A percentile compares a stretch with the other conserved stretches of the same genome.
These are phyloP conservation scores for Verticillium longisporum DNA, from an alignment of 2,329 filamentous ascomycete species.

Conservation along the genomic window DNA sequence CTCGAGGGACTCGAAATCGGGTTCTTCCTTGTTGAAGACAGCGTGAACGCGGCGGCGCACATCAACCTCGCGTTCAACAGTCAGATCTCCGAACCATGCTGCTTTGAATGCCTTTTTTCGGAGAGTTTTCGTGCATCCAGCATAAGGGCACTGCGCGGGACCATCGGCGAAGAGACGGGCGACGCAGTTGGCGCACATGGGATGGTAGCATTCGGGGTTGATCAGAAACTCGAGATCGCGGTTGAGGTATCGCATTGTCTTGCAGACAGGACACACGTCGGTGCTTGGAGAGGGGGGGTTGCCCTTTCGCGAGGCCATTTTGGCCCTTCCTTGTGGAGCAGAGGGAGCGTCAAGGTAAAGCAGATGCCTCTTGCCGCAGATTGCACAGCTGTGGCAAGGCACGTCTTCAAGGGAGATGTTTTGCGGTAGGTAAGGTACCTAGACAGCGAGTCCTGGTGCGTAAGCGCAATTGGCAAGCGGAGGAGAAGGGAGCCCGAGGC, in stretches of 20 bases:
- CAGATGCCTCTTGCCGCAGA: not conserved
- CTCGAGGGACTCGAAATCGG: slow-evolving; percentile 79
- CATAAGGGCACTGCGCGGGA: slow-evolving; percentile 86
- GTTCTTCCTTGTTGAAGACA: slow-evolving; percentile 82
- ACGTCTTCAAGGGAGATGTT: not conserved
- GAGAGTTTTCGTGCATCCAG: slow-evolving; percentile 79
- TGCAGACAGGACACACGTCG: slow-evolving; percentile 95
- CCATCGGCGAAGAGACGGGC: slow-evolving; percentile 90
- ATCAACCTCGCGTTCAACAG: slow-evolving; percentile 89
- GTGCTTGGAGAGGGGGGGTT: slow-evolving; percentile 23
- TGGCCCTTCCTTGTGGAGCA: not conserved
- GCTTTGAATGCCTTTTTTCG: slow-evolving; percentile 77
- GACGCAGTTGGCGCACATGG: slow-evolving; percentile 95
- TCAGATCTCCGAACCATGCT: slow-evolving; percentile 84
- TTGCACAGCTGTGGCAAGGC: not conserved
- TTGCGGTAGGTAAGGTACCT: not conserved
- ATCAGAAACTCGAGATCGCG: slow-evolving; percentile 90
- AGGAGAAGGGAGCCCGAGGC: too few relatives aligned
- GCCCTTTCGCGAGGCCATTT: not conserved
- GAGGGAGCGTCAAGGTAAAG: not conserved
- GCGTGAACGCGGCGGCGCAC: slow-evolving; percentile 71
- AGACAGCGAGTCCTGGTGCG: too few relatives aligned
- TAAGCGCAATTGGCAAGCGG: too few relatives aligned
- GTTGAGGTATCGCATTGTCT: slow-evolving; percentile 93
- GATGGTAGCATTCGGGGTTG: slow-evolving; percentile 98